Evolutionary conservation across 306 rosid genomes (phyloP), one percentile per base, ranked within the genome.

Genomic region (Benincasa hispida): DNA sequence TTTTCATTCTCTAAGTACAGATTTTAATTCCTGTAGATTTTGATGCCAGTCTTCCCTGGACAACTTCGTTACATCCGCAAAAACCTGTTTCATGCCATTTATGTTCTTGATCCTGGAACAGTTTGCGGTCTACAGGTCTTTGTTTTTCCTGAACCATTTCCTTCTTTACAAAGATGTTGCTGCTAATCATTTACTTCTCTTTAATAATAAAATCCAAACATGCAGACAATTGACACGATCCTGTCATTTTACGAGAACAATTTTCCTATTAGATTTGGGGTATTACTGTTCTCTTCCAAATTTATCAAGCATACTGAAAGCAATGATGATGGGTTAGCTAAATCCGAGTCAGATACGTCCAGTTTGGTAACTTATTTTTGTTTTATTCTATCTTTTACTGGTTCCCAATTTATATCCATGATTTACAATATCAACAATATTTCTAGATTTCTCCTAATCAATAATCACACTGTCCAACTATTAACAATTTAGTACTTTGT

Each of bases 41-140:
- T 92, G 96, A 94, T 90, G 99, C 97, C 99, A 32, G 96, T 87
- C 69, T 94, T 89, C 86, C 99, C 97, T 6, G 99, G 99, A 80
- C 99, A 94, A 82, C 86, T 89, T 72, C 97, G 99, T 6, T 89
- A 92, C 69, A 89, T 94, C 61, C 99, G 99, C 68, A 94, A 92
- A 87, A 94, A 94, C 85, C 90, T 94, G 78, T 94, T 87, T 85
- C 93, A 94, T 87, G 95, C 96, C 37, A 88, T 92, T 83, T 87
- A 81, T 84, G 90, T 89, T 82, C 69, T 94, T 88, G 99, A 94
- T 83, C 99, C 99, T 17, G 92, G 88, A 78, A 89, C 89, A 79
- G 74, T 66, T 81, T 87, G 88, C 84, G 96, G 97, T 81, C 91
- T 90, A 63, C 92, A 92, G 99, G 99, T 82, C 85, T 89, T 84